Evolutionary conservation across 1,284 basidiomycete species (phyloP), one percentile per base, ranked within the genome.

Genomic region (Trametes pubescens): DNA sequence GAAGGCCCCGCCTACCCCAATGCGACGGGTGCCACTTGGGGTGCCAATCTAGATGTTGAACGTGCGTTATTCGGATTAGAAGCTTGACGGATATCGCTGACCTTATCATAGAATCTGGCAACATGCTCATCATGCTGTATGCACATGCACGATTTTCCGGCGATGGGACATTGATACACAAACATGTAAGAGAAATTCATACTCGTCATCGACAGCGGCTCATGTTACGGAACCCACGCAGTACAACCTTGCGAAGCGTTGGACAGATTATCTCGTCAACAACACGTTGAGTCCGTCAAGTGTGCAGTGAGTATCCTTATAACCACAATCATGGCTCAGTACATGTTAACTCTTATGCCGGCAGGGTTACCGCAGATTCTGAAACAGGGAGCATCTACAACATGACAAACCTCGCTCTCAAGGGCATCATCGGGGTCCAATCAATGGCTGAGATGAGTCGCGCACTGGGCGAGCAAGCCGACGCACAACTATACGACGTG

Each of bases 351-450:
- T n/a, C n/a, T 18, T 24, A 8, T 5, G 8, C 13, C 40, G 9
- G 5, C 51, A 87, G 88, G 74, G 84, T 85, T 70, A 83, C 86
- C 34, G 88, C 87, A 1, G 78, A 84, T 14, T 76, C 87, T 8
- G 56, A 69, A 40, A 34, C 13, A 8, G 32, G 10, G 18, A 37
- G 18, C 22, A 62, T 14, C 7, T 84, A 86, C 29, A 92, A 92
- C 71, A 87, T 91, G 75, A 91, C 90, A 13, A 91, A 93, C 69
- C 81, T 91, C 22, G 90, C 89, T 0, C 87, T 92, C 77, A 92
- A 92, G 51, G 72, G 89, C 6, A 89, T 91, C 64, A 77, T 89
- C 52, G 89, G 87, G 24, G 90, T 92, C 71, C 83, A 82, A 65
- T 87, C 82, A 10, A 90, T 91, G 87, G 79, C 84, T 0, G 78